Evolutionary conservation across 164 flowering plant species (phyloP).

Genomic region (Saururus chinensis): DNA sequence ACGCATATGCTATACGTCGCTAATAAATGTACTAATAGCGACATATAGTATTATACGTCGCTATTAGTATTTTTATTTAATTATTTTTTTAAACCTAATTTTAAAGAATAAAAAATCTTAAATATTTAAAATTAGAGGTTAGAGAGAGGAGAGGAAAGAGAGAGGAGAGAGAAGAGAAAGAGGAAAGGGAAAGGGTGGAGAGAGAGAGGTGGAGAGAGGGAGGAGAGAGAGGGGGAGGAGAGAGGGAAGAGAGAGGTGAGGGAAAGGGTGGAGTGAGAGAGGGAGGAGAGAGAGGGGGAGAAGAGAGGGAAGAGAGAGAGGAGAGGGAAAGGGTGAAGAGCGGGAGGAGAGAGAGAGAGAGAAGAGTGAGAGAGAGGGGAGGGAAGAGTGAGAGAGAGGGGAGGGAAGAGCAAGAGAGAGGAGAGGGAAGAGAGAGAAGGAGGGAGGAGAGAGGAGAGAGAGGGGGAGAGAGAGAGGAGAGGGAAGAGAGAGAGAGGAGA

Average conservation of each 20-base stretch:
- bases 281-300: background rate
- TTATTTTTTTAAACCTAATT: too few species aligned
- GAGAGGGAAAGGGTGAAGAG: too few species aligned
- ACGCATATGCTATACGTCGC: too few species aligned
- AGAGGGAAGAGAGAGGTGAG: background rate
- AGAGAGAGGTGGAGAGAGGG: too few species aligned
- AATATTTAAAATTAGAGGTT: too few species aligned
- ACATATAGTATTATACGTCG: too few species aligned
- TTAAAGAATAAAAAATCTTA: too few species aligned
- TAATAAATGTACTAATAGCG: too few species aligned
- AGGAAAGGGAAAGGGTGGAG: background rate
- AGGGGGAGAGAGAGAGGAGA: background rate
- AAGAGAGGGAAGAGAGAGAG: background rate
- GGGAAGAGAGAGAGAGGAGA: background rate
- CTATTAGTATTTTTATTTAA: too few species aligned
- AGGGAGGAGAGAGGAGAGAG: background rate
- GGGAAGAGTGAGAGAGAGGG: background rate
- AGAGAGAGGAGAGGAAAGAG: too few species aligned
- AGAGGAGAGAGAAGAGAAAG: background rate
- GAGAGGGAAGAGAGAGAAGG: background rate
- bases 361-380: background rate
- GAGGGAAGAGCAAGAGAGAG: too few species aligned
- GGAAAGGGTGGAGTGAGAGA: too few species aligned
- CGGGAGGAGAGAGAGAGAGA: background rate
- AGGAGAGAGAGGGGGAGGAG: background rate